Conservation (phyloP, 2,329 filamentous ascomycete genomes). For the Colletotrichum chlorophyti region DNA sequence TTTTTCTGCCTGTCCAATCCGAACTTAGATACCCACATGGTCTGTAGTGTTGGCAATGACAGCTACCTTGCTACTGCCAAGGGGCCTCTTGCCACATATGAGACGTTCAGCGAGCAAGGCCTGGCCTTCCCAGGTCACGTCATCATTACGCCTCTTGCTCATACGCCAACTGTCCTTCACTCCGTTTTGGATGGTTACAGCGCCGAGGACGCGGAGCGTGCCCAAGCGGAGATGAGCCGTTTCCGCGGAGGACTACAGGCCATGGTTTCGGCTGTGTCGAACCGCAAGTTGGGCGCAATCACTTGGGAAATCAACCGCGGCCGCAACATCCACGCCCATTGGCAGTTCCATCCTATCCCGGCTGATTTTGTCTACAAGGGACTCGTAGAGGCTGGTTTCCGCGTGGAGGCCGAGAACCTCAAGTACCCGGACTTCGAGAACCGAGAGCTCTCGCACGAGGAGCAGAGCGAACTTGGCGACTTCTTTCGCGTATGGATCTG, state of each 20-base stretch:
- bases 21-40: conserved; percentile 83
- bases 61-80: conserved; percentile 91
- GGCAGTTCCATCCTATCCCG: conserved; percentile 87
- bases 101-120: conserved; percentile 69
- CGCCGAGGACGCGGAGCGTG: conserved; percentile 62
- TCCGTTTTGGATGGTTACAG: conserved; percentile 64
- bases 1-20: conserved; percentile 96
- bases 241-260: conserved; percentile 80
- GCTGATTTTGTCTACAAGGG: conserved; percentile 72
- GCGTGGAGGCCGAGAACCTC: conserved; percentile 82
- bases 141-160: conserved; percentile 87
- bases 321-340: conserved; percentile 86
- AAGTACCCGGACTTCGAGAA: conserved; percentile 58
- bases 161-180: conserved; percentile 75
- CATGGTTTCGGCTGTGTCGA: conserved; percentile 70
- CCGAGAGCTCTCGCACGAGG: conserved; percentile 56
- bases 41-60: conserved; percentile 87
- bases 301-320: conserved; percentile 91
- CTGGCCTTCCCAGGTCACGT: conserved; percentile 84
- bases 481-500: conserved; percentile 88
- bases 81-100: conserved; percentile 78
- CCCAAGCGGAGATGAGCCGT: conserved; percentile 80
- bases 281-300: conserved; percentile 75
- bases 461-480: conserved; percentile 60
- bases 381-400: conserved; percentile 87